Evolutionary conservation across 495 filamentous ascomycete species (phyloP).

Genomic region (Penicillium odoratum): DNA sequence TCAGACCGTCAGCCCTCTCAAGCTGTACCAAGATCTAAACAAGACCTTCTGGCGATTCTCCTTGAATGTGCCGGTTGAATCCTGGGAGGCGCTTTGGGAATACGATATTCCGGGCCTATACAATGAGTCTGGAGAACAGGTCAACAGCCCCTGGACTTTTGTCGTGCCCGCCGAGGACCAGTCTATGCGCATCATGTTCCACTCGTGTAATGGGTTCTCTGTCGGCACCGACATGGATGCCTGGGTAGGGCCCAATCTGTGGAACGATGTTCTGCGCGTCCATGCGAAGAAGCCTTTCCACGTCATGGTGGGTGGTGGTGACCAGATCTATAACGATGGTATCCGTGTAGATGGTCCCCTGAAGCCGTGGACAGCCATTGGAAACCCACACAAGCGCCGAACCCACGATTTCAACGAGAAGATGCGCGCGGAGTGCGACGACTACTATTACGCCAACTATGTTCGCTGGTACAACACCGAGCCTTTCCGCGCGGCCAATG

Average conservation of each 20-base stretch:
- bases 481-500: constrained; percentile 81
- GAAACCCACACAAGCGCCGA: constrained; percentile 78
- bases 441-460: constrained; percentile 90
- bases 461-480: constrained; percentile 81
- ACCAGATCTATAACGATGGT: constrained; percentile 94
- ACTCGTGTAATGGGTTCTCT: constrained; percentile 95
- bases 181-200: constrained; percentile 94
- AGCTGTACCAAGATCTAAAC: constrained; percentile 74
- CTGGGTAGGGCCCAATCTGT: constrained; percentile 79
- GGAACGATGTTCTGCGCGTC: constrained; percentile 84
- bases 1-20: constrained; percentile 50
- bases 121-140: constrained; percentile 38
- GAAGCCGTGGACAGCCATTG: constrained; percentile 74
- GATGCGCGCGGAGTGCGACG: constrained; percentile 75
- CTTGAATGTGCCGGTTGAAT: constrained; percentile 52
- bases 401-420: constrained; percentile 72
- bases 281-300: constrained; percentile 75
- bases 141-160: constrained; percentile 54
- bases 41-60: constrained; percentile 84
- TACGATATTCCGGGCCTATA: constrained; percentile 46
- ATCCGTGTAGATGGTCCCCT: constrained; percentile 82
- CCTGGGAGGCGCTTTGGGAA: constrained; percentile 50
- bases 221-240: constrained; percentile 86
- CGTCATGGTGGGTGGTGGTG: constrained; percentile 93
- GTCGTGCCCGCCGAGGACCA: constrained; percentile 73